Base-by-base conservation (phyloP, 345 rosid species). In the Lagerstroemia speciosa region DNA sequence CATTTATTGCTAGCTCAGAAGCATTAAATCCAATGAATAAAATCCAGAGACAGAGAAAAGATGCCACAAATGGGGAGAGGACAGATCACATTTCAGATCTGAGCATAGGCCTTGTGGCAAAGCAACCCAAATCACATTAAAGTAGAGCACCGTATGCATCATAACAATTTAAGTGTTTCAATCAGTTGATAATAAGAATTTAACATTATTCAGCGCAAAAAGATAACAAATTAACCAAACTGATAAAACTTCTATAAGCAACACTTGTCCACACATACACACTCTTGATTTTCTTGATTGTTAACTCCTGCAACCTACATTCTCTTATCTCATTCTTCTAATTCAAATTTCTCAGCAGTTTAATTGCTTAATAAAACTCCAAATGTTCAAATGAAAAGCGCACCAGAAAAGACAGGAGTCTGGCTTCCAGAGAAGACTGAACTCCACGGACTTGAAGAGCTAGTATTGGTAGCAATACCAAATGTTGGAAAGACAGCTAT, bases 351-450 rank as follows among this genome's bases (percentile, higher is more conserved):
- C 32, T 58, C 63, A 58, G 8, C 7, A 12, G 32, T 11, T 30
- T 27, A 27, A 6, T 19, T 22, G n/a, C 9, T 19, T 22, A 19
- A 48, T 48, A 48, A 48, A 48, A 48, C 6, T 48, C n/a, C 6
- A 19, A 48, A 69, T 53, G 62, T 58, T 41, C 16, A 41, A 41
- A 41, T 2, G 14, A 41, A 58, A 17, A 9, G 74, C 83, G 11
- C 70, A 88, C 93, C 93, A 67, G 83, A 74, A 20, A 71, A 73
- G 60, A 73, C 16, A 68, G 84, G 76, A 27, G 72, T 45, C 82
- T 80, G 88, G 72, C 71, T 64, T 52, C 72, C 69, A 36, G 81
- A 76, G 73, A 77, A 77, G 57, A 69, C 61, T 53, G 81, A 75
- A 61, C 77, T 75, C 81, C 78, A 75, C 5, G 81, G 50, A 38